phyloP scores from a whole-genome alignment of 2,329 filamentous ascomycete genomes.

The Talaromyces sp. region DNA sequence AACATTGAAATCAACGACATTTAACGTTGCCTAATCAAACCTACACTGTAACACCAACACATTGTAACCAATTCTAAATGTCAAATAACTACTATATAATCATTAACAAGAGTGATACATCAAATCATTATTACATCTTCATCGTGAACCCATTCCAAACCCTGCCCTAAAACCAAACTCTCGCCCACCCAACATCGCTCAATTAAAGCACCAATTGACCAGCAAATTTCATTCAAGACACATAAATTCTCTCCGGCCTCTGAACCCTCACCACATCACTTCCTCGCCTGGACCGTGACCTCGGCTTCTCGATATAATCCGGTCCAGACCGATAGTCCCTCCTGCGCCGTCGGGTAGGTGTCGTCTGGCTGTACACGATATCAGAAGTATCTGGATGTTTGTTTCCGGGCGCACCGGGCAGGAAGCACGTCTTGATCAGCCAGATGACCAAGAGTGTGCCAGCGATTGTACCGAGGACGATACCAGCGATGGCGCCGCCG shows the following conservation, averaged over 20 bases:
- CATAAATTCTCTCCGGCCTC: conserved; percentile 32
- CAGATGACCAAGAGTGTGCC: conserved; percentile 32
- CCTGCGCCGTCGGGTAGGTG: conserved; percentile 9
- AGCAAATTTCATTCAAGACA: conserved; percentile 15
- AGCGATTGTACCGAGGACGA: conserved; percentile 35
- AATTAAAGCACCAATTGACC: neutral
- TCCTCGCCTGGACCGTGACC: conserved; percentile 11
- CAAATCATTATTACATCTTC: neutral
- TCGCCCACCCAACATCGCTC: neutral
- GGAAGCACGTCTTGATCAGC: conserved; percentile 26
- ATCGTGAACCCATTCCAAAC: neutral
- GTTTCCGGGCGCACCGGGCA: conserved; percentile 17
- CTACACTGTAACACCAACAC: neutral
- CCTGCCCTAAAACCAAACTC: neutral
- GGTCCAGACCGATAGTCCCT: conserved; percentile 5
- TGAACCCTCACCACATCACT: conserved; percentile 24
- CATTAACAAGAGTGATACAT: neutral
- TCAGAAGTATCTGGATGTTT: conserved; percentile 19
- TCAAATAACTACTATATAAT: neutral
- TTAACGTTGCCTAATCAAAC: neutral
- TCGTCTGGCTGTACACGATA: conserved; percentile 15
- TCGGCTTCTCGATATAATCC: conserved; percentile 27
- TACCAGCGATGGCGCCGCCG: conserved; percentile 34
- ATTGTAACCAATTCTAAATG: neutral
- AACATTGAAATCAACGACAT: neutral